A percentile compares a stretch with the other conserved stretches of the same genome.
phyloP scores from a whole-genome alignment of 148 eudicot species.

The Arctostaphylos glauca region DNA sequence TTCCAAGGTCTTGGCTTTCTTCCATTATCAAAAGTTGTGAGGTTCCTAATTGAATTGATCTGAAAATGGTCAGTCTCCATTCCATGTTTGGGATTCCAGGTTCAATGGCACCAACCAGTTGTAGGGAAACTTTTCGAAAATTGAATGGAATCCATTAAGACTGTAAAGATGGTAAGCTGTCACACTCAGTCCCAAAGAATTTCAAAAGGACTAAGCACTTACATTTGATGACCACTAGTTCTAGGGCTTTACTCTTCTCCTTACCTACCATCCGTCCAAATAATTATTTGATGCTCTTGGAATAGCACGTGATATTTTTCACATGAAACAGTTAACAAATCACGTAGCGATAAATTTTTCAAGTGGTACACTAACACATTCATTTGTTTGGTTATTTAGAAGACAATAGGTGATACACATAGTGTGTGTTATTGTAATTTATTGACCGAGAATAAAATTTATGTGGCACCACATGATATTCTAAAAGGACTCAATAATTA shows the following conservation, averaged over 20 bases:
- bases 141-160: not conserved
- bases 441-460: too few relatives aligned
- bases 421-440: too few relatives aligned
- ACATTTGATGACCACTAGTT: conserved; percentile 2
- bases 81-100: not conserved
- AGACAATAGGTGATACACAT: too few relatives aligned
- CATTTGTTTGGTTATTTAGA: too few relatives aligned
- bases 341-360: too few relatives aligned
- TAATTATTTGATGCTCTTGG: too few relatives aligned
- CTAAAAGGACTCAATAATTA: too few relatives aligned
- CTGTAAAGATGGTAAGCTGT: not conserved
- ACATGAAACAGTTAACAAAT: too few relatives aligned
- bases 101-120: conserved; percentile 9
- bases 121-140: not conserved
- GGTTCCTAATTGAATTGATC: not conserved
- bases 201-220: not conserved
- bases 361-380: too few relatives aligned
- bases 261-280: too few relatives aligned
- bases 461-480: too few relatives aligned
- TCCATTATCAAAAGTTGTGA: not conserved
- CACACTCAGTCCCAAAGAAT: not conserved
- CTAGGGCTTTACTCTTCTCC: not conserved
- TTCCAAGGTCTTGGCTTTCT: conserved; percentile 11
- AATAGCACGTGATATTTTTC: too few relatives aligned
- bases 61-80: not conserved